A percentile compares a stretch with the other conserved stretches of the same genome.
These are phyloP conservation scores for Carex parvula DNA, from an alignment of 176 grass and related monocot genomes.

Conservation along the genomic window DNA sequence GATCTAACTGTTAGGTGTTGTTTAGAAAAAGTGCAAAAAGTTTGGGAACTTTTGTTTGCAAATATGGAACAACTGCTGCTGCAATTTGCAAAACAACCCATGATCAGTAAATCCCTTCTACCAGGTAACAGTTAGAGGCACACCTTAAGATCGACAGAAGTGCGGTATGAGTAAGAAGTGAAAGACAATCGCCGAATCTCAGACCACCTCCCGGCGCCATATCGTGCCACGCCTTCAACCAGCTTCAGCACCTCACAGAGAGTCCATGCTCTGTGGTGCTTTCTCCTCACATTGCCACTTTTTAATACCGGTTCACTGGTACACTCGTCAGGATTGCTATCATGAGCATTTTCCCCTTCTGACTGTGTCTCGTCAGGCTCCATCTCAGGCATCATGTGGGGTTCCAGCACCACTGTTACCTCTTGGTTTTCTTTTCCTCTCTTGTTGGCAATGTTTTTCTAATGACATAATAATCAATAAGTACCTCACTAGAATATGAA, in stretches of 20 bases:
- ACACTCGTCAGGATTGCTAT: constrained; percentile 26
- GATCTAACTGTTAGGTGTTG: neutral
- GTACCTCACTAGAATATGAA: neutral
- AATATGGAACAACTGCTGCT: constrained; percentile 4
- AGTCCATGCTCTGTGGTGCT: constrained; percentile 97
- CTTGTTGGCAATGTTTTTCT: constrained; percentile 17
- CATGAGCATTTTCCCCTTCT: constrained; percentile 26
- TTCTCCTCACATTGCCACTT: constrained; percentile 44
- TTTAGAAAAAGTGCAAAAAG: neutral
- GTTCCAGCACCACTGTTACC: neutral
- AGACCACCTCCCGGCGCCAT: constrained; percentile 91
- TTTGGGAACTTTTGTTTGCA: neutral
- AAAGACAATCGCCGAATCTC: constrained; percentile 85
- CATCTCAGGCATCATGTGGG: neutral
- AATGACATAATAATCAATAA: constrained; percentile 8
- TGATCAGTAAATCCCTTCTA: neutral
- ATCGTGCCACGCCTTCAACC: constrained; percentile 88
- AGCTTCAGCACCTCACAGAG: constrained; percentile 80
- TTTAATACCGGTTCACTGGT: neutral
- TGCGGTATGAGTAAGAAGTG: constrained; percentile 87
- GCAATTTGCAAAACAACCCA: neutral
- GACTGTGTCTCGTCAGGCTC: constrained; percentile 12
- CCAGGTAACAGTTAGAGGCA: neutral
- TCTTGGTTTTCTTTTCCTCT: constrained; percentile 23
- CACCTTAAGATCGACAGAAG: constrained; percentile 98